These are phyloP conservation scores for Aureobasidium lini DNA, from an alignment of 2,329 filamentous ascomycete species.

Conservation along the genomic window DNA sequence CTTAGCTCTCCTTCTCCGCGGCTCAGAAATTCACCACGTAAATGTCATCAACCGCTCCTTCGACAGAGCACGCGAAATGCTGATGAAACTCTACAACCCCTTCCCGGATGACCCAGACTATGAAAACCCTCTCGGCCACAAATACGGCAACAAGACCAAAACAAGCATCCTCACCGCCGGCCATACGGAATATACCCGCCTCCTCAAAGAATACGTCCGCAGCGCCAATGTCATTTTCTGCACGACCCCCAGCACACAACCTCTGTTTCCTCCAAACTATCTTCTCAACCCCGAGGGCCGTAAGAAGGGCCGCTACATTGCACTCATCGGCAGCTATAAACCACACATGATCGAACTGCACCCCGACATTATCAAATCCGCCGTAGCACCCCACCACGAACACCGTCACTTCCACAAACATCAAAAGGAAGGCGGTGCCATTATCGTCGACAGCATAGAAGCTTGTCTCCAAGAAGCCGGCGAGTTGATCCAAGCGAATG, in stretches of 20 bases:
- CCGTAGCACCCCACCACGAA: slow-evolving; percentile 47
- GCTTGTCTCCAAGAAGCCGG: slow-evolving; percentile 77
- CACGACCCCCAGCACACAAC: slow-evolving; percentile 68
- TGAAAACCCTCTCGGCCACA: slow-evolving; percentile 27
- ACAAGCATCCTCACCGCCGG: slow-evolving; percentile 63
- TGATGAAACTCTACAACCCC: slow-evolving; percentile 48
- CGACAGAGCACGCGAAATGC: slow-evolving; percentile 46
- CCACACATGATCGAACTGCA: slow-evolving; percentile 78
- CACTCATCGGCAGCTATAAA: slow-evolving; percentile 64
- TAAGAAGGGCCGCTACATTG: slow-evolving; percentile 62
- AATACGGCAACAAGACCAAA: slow-evolving; percentile 41
- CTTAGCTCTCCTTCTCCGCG: slow-evolving; percentile 66
- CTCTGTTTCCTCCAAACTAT: slow-evolving; percentile 66
- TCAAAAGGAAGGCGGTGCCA: slow-evolving; percentile 50
- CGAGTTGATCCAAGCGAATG: slow-evolving; percentile 71
- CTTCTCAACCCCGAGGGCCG: slow-evolving; percentile 65
- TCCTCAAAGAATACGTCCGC: slow-evolving; percentile 63
- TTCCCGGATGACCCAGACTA: slow-evolving; percentile 28
- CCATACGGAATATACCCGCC: slow-evolving; percentile 60
- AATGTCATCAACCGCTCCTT: slow-evolving; percentile 77
- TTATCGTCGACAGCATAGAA: slow-evolving; percentile 62
- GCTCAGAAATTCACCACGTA: slow-evolving; percentile 63
- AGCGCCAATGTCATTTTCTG: slow-evolving; percentile 78
- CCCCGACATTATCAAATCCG: slow-evolving; percentile 62
- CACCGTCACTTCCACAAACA: slow-evolving; percentile 58